A percentile compares a stretch with the other conserved stretches of the same genome.
These are phyloP conservation scores for Nakataea oryzae DNA, from an alignment of 2,329 filamentous ascomycete species.

Conservation along the genomic window DNA sequence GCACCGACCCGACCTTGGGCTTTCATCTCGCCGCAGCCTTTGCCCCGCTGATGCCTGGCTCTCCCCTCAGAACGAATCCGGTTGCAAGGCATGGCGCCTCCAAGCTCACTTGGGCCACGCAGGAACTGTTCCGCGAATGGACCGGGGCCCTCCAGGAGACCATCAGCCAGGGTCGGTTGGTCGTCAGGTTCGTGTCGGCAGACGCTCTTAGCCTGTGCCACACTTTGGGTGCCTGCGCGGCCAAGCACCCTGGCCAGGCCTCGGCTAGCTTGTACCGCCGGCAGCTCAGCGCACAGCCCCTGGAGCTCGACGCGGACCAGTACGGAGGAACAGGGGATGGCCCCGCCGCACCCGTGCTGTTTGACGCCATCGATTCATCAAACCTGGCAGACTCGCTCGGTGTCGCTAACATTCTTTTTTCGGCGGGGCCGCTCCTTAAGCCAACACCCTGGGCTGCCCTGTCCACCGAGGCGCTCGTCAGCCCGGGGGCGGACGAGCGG, in stretches of 20 bases:
- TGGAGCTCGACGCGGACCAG: conserved; percentile 29
- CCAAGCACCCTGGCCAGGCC: conserved; percentile 11
- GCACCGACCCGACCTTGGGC: conserved; percentile 38
- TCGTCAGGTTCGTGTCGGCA: conserved; percentile 32
- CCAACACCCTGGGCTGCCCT: conserved; percentile 31
- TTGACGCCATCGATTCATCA: conserved; percentile 47
- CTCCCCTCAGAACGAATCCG: conserved; percentile 22
- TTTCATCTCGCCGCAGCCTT: conserved; percentile 46
- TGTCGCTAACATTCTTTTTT: conserved; percentile 31
- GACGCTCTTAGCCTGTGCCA: conserved; percentile 43
- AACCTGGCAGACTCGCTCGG: conserved; percentile 33
- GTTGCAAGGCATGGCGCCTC: conserved; percentile 7
- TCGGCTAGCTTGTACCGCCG: conserved; percentile 31
- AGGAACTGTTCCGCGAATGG: conserved; percentile 36
- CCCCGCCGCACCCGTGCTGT: conserved; percentile 25
- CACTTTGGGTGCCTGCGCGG: conserved; percentile 31
- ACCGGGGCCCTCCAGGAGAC: conserved; percentile 24
- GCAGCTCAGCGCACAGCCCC: conserved; percentile 23
- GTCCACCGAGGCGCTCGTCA: conserved; percentile 34
- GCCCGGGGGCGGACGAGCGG: conserved; percentile 13
- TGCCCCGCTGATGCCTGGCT: conserved; percentile 23
- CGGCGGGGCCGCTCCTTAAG: conserved; percentile 35
- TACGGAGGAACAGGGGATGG: conserved; percentile 20
- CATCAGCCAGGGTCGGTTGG: conserved; percentile 15
- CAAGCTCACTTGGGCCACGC: conserved; percentile 22